Evolutionary conservation across 2,329 filamentous ascomycete genomes (phyloP).

Genomic region (Fusarium vanettenii): DNA sequence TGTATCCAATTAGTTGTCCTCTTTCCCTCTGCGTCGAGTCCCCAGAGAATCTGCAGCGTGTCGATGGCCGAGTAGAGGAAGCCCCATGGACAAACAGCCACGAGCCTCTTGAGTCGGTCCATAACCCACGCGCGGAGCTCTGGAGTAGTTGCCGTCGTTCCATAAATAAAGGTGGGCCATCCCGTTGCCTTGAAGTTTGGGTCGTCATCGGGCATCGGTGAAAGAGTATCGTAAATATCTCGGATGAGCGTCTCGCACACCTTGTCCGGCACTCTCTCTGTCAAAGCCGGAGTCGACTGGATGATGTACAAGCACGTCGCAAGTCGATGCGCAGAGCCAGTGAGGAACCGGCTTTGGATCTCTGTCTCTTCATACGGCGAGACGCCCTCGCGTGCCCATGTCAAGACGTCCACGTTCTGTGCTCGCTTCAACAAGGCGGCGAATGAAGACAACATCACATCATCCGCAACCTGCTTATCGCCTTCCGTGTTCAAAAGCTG

Average conservation of each 20-base stretch:
- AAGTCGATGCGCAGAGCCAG: constrained; percentile 55
- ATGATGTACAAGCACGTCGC: constrained; percentile 59
- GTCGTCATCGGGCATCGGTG: constrained; percentile 60
- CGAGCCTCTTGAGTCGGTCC: constrained; percentile 54
- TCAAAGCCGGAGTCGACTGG: constrained; percentile 50
- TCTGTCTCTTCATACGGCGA: constrained; percentile 48
- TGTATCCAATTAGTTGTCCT: constrained; percentile 54
- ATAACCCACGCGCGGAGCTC: constrained; percentile 60
- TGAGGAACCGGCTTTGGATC: constrained; percentile 50
- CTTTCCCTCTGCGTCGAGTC: constrained; percentile 45
- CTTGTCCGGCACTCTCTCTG: constrained; percentile 31
- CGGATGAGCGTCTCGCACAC: constrained; percentile 50
- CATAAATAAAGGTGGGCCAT: constrained; percentile 68
- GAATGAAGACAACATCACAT: constrained; percentile 42
- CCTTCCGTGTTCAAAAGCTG: constrained; percentile 48
- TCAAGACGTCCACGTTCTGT: constrained; percentile 51
- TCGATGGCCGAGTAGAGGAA: constrained; percentile 60
- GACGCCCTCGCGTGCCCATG: constrained; percentile 53
- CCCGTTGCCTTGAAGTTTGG: constrained; percentile 66
- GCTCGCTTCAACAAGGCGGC: constrained; percentile 51
- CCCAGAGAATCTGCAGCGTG: constrained; percentile 57
- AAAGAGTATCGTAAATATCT: constrained; percentile 61
- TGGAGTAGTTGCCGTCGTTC: constrained; percentile 59
- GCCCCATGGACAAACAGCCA: constrained; percentile 58
- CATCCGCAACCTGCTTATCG: constrained; percentile 35